phyloP scores from a whole-genome alignment of 148 eudicot genomes.

The Oxyria digyna region DNA sequence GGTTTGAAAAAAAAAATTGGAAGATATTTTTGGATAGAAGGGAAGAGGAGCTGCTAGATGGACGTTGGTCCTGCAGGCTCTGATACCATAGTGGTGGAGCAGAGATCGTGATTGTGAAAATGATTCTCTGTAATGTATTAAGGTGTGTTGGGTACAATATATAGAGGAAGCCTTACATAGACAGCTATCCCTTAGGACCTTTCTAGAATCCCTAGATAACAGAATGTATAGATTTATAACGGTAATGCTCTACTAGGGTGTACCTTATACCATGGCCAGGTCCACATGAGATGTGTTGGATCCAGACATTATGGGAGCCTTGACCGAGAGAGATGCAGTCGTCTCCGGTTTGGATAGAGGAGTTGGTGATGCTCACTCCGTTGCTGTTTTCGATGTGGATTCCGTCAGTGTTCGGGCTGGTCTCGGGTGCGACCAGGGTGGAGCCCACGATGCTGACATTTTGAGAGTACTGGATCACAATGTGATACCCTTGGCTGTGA shows the following conservation, averaged over 20 bases:
- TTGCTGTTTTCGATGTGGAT: slow-evolving; percentile 24
- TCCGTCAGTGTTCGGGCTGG: slow-evolving; percentile 61
- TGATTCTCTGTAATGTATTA: too few relatives aligned
- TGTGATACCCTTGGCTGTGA: slow-evolving; percentile 47
- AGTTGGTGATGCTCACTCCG: slow-evolving; percentile 15
- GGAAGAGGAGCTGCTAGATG: too few relatives aligned
- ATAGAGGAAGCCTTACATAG: too few relatives aligned
- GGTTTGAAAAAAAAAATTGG: too few relatives aligned
- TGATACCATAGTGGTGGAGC: too few relatives aligned
- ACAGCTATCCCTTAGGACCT: too few relatives aligned
- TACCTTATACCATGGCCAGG: slow-evolving; percentile 75
- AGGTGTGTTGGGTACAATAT: too few relatives aligned
- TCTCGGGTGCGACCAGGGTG: slow-evolving; percentile 17
- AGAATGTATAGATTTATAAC: too few relatives aligned
- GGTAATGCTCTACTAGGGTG: neutral
- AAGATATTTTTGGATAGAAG: too few relatives aligned
- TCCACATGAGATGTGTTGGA: slow-evolving; percentile 32
- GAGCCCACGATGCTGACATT: slow-evolving; percentile 19
- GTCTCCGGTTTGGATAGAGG: slow-evolving; percentile 34
- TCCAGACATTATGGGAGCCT: slow-evolving; percentile 23
- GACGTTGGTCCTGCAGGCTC: too few relatives aligned
- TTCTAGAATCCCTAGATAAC: too few relatives aligned
- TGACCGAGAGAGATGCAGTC: slow-evolving; percentile 55
- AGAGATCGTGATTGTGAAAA: too few relatives aligned
- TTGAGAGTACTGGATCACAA: slow-evolving; percentile 18